Conservation (phyloP, 1,284 basidiomycete species). For the Trichosporon coremiiforme region DNA sequence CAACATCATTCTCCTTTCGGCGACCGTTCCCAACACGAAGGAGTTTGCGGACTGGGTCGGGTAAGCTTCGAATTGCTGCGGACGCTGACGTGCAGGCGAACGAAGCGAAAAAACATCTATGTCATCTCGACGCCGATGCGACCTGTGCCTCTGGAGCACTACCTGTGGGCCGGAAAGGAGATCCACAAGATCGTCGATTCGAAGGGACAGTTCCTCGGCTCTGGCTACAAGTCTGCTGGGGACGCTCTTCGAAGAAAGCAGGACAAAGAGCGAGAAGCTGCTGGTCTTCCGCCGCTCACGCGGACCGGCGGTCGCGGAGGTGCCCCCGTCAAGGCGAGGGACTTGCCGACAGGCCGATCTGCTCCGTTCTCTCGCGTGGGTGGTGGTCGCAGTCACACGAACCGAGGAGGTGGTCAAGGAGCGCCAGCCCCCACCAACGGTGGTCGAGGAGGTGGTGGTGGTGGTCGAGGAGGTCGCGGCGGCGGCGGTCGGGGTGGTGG, state of each 20-base stretch:
- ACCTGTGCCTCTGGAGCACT: constrained; percentile 96
- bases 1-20: constrained; percentile 93
- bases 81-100: constrained; percentile 65
- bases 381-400: constrained; percentile 48
- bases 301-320: constrained; percentile 76
- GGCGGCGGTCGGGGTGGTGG: constrained; percentile 59
- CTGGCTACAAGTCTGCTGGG: constrained; percentile 84
- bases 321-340: constrained; percentile 57
- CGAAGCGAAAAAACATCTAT: constrained; percentile 99
- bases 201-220: constrained; percentile 71
- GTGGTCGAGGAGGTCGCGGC: constrained; percentile 60
- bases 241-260: constrained; percentile 90
- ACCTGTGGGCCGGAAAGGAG: constrained; percentile 89
- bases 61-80: constrained; percentile 60
- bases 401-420: constrained; percentile 52
- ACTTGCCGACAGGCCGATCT: constrained; percentile 49
- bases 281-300: constrained; percentile 79
- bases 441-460: constrained; percentile 50
- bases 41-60: constrained; percentile 99
- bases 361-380: constrained; percentile 50
- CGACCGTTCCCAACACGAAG: constrained; percentile 96
- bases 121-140: constrained; percentile 96
- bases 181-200: constrained; percentile 91
- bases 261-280: constrained; percentile 95
- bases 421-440: constrained; percentile 35